Percentiles rank a stretch among this genome's conserved stretches.
Conservation (phyloP, 257 asterid species). For the Parsonsia alboflavescens region DNA sequence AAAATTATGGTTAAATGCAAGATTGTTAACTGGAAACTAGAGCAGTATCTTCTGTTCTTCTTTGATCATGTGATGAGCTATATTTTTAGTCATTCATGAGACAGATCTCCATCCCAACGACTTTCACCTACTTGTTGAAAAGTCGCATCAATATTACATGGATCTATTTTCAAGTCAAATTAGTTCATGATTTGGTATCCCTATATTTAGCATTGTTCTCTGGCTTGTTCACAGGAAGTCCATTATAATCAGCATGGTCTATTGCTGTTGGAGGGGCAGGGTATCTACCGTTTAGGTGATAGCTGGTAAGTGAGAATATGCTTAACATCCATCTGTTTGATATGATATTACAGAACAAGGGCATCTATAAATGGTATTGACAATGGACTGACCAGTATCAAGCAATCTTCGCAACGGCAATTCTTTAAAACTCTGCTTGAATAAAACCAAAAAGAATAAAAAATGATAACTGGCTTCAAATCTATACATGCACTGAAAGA, state of each 20-base stretch:
- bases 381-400: background rate
- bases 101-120: background rate
- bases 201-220: background rate
- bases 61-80: background rate
- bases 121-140: slow-evolving; percentile 1
- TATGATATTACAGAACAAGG: background rate
- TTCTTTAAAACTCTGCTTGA: background rate
- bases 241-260: slow-evolving; percentile 95
- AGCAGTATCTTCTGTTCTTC: background rate
- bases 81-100: background rate
- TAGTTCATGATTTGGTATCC: slow-evolving; percentile 1
- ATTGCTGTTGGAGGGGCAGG: slow-evolving; percentile 92
- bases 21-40: slow-evolving; percentile 1
- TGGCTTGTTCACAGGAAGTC: slow-evolving; percentile 61
- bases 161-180: background rate
- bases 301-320: slow-evolving; percentile 55
- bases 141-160: background rate
- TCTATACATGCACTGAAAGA: background rate
- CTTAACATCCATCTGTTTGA: background rate
- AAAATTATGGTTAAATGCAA: background rate
- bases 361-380: background rate
- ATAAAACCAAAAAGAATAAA: background rate
- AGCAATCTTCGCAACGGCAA: background rate
- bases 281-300: slow-evolving; percentile 86
- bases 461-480: background rate